These are phyloP conservation scores for Eucalyptus paniculata DNA, from an alignment of 345 rosid genomes.

Conservation along the genomic window DNA sequence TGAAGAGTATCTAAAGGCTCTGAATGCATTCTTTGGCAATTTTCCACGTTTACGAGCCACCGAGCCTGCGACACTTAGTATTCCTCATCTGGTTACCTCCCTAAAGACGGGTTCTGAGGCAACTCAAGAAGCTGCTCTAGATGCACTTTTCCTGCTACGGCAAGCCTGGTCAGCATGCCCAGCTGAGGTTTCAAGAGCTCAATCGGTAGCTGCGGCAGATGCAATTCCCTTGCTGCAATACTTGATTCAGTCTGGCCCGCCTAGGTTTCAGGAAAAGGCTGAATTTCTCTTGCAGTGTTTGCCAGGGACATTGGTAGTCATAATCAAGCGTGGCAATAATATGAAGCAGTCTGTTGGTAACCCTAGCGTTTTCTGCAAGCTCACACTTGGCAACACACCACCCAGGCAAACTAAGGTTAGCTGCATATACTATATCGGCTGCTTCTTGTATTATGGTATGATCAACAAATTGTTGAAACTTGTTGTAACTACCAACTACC, in stretches of 20 bases:
- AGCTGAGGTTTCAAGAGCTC: slow-evolving; percentile 93
- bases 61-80: slow-evolving; percentile 95
- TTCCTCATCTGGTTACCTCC: slow-evolving; percentile 90
- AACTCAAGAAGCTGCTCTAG: slow-evolving; percentile 97
- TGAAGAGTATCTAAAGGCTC: slow-evolving; percentile 91
- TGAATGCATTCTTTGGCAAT: slow-evolving; percentile 83
- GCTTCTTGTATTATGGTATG: neutral
- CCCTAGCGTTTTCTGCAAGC: slow-evolving; percentile 93
- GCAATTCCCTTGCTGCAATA: slow-evolving; percentile 94
- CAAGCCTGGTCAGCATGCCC: slow-evolving; percentile 99
- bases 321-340: slow-evolving; percentile 91
- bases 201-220: slow-evolving; percentile 96
- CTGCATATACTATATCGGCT: neutral
- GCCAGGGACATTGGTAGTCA: slow-evolving; percentile 91
- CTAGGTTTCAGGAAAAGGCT: slow-evolving; percentile 98
- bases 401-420: slow-evolving; percentile 80
- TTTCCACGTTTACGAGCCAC: slow-evolving; percentile 98
- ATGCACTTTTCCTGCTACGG: slow-evolving; percentile 86
- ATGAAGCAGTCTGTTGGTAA: slow-evolving; percentile 99
- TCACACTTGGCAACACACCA: slow-evolving; percentile 80
- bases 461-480: neutral
- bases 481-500: neutral
- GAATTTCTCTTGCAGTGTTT: slow-evolving; percentile 94
- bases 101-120: slow-evolving; percentile 97
- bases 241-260: slow-evolving; percentile 99